A percentile compares a stretch with the other conserved stretches of the same genome.
Evolutionary conservation across 805 yeast species (phyloP).

Genomic region (Yamadazyma nakazawae): DNA sequence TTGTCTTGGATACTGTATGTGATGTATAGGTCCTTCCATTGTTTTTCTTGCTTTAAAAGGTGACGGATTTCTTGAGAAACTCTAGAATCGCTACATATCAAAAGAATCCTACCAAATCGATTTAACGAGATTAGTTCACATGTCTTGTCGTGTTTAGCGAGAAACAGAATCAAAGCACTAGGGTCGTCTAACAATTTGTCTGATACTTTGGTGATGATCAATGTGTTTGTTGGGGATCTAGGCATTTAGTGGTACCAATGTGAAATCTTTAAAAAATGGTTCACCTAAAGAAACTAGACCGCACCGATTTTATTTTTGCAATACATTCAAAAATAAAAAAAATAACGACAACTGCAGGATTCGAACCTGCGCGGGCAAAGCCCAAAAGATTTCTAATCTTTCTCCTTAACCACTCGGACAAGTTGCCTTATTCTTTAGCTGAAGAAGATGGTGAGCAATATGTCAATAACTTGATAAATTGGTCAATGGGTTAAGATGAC

Average conservation of each 20-base stretch:
- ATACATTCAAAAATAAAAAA: constrained; percentile 22
- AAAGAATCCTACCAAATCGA: constrained; percentile 31
- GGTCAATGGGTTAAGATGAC: too few relatives aligned
- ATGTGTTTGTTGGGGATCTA: constrained; percentile 30
- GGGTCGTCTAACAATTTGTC: constrained; percentile 25
- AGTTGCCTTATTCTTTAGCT: constrained; percentile 21
- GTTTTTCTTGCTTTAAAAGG: constrained; percentile 13
- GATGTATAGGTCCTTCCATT: constrained; percentile 18
- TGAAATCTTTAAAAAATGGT: neutral
- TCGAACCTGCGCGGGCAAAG: constrained; percentile 66
- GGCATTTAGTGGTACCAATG: constrained; percentile 1
- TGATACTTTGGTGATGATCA: constrained; percentile 31
- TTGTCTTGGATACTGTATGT: constrained; percentile 37
- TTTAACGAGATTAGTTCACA: constrained; percentile 34
- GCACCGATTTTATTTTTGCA: neutral
- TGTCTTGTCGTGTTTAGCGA: constrained; percentile 21
- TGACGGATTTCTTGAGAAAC: constrained; percentile 22
- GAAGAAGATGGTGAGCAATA: neutral
- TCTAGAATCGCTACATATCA: constrained; percentile 26
- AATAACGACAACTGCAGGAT: constrained; percentile 57
- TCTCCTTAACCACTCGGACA: constrained; percentile 43
- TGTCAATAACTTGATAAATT: too few relatives aligned
- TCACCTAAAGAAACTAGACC: neutral
- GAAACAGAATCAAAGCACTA: constrained; percentile 20
- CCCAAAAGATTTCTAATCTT: constrained; percentile 47